A percentile compares a stretch with the other conserved stretches of the same genome.
phyloP scores from a whole-genome alignment of 345 rosid genomes.

The Salix koriyanagi region DNA sequence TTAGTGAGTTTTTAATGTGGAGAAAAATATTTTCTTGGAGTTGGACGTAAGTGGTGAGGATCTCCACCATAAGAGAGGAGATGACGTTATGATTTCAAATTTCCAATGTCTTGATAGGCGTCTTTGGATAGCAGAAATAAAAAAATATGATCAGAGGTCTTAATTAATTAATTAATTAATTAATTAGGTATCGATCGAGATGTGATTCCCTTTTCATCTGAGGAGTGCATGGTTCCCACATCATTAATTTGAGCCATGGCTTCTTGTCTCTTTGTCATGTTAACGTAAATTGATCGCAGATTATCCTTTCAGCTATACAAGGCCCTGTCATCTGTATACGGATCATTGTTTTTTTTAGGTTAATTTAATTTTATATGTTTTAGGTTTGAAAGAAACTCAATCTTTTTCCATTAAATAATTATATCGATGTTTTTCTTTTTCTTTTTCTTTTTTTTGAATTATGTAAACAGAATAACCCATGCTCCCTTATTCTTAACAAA shows the following conservation, averaged over 20 bases:
- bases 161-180: conserved; percentile 3
- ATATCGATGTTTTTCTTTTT: no score
- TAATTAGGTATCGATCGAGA: conserved; percentile 6
- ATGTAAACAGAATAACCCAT: no score
- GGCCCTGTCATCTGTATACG: not conserved
- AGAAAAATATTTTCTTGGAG: not conserved
- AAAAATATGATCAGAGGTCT: conserved; percentile 8
- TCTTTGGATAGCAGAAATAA: not conserved
- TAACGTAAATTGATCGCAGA: not conserved
- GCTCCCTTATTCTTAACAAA: no score
- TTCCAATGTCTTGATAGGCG: not conserved
- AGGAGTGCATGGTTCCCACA: not conserved
- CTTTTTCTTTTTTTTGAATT: no score
- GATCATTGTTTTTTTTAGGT: not conserved
- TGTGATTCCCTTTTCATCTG: not conserved
- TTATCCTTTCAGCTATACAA: not conserved
- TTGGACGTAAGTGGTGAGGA: not conserved
- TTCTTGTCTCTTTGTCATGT: not conserved
- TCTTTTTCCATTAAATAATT: no score
- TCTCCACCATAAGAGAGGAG: not conserved
- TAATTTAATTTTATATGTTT: no score
- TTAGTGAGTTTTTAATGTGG: no score
- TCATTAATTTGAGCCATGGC: not conserved
- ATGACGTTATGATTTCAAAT: conserved; percentile 5
- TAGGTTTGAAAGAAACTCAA: no score